Conservation (phyloP, 106 monocot species). For the Dendrobium catenatum region DNA sequence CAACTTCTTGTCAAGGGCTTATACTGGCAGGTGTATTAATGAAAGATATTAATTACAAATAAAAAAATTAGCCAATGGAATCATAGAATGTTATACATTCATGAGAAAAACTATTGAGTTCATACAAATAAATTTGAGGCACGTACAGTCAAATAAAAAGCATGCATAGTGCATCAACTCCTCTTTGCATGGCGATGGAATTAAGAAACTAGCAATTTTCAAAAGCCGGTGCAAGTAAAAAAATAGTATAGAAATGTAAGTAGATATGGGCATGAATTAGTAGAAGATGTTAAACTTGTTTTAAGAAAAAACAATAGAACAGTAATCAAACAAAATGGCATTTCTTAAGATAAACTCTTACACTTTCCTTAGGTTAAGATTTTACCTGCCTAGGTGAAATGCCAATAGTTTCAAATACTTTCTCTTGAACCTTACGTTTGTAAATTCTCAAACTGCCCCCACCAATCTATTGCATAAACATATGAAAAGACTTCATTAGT, state of each 20-base stretch:
- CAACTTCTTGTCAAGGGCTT: too few relatives aligned
- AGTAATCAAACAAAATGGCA: neutral
- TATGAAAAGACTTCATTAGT: neutral
- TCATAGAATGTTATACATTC: neutral
- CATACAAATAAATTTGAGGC: neutral
- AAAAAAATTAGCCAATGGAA: too few relatives aligned
- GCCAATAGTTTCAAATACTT: conserved; percentile 81
- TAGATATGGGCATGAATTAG: neutral
- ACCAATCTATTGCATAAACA: conserved; percentile 63
- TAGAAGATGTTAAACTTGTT: neutral
- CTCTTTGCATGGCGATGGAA: neutral
- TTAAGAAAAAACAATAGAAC: neutral
- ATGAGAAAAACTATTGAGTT: neutral
- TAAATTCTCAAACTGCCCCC: conserved; percentile 98
- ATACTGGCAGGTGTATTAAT: too few relatives aligned
- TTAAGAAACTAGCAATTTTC: neutral
- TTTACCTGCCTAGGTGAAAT: conserved; percentile 63
- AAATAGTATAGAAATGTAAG: neutral
- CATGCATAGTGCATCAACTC: neutral
- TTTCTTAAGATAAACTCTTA: neutral
- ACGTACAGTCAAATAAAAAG: neutral
- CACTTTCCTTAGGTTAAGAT: neutral
- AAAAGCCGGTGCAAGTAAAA: neutral
- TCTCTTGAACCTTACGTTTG: conserved; percentile 93
- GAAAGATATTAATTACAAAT: too few relatives aligned